Conservation (phyloP, 1,284 basidiomycete genomes). For the Boletellus sp. region DNA sequence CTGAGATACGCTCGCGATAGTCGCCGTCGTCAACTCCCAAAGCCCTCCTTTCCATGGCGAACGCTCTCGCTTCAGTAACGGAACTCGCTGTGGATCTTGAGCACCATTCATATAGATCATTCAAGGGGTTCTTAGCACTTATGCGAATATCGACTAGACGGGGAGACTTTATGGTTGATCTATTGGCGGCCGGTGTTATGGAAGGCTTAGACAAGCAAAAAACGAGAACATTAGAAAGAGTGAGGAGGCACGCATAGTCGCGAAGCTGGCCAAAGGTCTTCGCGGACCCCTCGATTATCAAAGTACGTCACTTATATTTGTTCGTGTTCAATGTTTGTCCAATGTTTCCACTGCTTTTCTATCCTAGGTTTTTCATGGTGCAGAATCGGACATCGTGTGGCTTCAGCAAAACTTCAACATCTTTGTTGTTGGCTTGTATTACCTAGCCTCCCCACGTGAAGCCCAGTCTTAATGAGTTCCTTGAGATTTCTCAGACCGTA, state of each 20-base stretch:
- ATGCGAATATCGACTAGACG: constrained; percentile 90
- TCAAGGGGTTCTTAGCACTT: constrained; percentile 85
- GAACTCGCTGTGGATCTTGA: constrained; percentile 96
- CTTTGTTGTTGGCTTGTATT: constrained; percentile 85
- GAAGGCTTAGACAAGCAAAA: constrained; percentile 53
- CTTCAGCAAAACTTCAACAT: constrained; percentile 93
- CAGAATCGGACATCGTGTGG: constrained; percentile 94
- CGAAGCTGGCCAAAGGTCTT: constrained; percentile 71
- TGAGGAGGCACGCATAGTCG: constrained; percentile 18
- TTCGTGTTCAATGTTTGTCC: neutral
- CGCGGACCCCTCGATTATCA: constrained; percentile 80
- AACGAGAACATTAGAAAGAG: constrained; percentile 11
- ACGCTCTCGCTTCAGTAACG: constrained; percentile 56
- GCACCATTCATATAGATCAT: constrained; percentile 86
- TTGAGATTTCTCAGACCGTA: too few species aligned
- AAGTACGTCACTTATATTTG: constrained; percentile 47
- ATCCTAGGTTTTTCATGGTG: constrained; percentile 84
- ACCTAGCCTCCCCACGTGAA: too few species aligned
- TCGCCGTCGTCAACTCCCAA: too few species aligned
- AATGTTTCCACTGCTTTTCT: neutral
- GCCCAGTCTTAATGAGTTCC: too few species aligned
- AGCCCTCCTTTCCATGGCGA: constrained; percentile 61
- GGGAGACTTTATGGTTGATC: constrained; percentile 86
- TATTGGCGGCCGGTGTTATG: constrained; percentile 64
- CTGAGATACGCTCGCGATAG: too few species aligned